Evolutionary conservation across 768 basidiomycete species (phyloP).

Genomic region (Tulasnella sp.): DNA sequence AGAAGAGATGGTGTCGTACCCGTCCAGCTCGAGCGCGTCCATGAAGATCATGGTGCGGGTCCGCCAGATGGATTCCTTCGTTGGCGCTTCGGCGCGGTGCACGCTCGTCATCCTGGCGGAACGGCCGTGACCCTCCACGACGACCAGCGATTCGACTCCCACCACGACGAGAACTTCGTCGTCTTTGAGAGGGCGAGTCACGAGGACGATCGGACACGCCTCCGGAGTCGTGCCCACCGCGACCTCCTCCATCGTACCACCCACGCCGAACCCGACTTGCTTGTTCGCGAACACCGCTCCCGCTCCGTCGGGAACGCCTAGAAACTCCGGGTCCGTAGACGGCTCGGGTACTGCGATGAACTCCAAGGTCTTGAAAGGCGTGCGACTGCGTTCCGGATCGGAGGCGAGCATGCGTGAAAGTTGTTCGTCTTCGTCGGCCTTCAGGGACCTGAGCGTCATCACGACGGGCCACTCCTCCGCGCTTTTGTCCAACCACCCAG

Average conservation of each 20-base stretch:
- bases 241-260: background rate
- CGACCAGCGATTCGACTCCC: background rate
- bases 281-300: conserved; percentile 3
- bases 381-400: background rate
- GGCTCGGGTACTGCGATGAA: background rate
- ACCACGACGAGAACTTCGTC: background rate
- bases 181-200: background rate
- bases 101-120: background rate
- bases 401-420: background rate
- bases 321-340: background rate
- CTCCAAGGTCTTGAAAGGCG: background rate
- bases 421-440: background rate
- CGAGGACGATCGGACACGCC: background rate
- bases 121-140: background rate
- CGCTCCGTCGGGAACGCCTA: background rate
- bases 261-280: background rate
- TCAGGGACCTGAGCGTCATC: too few species aligned
- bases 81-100: background rate
- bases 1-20: background rate
- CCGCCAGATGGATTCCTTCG: background rate
- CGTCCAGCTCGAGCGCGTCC: background rate
- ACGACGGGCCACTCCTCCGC: too few species aligned
- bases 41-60: background rate
- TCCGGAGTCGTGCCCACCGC: conserved; percentile 3
- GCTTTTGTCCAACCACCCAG: too few species aligned